phyloP scores from a whole-genome alignment of 2,329 filamentous ascomycete species.

The Phaeophleospora eucalypticola region DNA sequence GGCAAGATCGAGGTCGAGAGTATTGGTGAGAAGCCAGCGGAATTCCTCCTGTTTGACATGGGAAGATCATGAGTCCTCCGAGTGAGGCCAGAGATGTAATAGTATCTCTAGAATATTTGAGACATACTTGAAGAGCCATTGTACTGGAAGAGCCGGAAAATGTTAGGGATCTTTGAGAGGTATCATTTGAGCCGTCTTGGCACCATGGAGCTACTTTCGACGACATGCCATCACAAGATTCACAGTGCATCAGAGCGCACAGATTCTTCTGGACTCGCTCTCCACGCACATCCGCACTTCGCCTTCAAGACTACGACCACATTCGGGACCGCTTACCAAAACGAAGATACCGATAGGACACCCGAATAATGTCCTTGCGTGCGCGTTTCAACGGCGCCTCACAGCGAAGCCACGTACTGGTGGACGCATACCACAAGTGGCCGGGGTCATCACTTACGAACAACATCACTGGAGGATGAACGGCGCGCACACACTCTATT shows the following conservation, averaged over 20 bases:
- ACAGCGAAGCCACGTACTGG: neutral
- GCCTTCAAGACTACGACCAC: neutral
- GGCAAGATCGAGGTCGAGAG: slow-evolving; percentile 45
- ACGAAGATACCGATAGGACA: neutral
- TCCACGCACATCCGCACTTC: no score
- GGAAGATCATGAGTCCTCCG: no score
- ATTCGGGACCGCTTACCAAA: neutral
- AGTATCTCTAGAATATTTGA: no score
- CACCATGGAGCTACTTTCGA: neutral
- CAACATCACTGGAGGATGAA: neutral
- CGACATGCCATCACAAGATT: neutral
- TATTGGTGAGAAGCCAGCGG: slow-evolving; percentile 43
- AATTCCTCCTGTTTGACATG: slow-evolving; percentile 51
- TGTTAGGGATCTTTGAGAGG: neutral
- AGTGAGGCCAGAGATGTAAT: no score
- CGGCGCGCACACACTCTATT: neutral
- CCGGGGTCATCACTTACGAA: neutral
- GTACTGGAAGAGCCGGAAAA: neutral
- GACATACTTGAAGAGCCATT: slow-evolving; percentile 18
- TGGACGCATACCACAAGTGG: neutral
- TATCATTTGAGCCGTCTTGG: neutral
- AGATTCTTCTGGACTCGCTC: no score
- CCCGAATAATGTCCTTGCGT: neutral
- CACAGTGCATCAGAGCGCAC: no score
- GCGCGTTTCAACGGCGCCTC: neutral